Evolutionary conservation across 2,329 filamentous ascomycete species (phyloP), one percentile per base, ranked within the genome.

Genomic region (Exserohilum rostratum): DNA sequence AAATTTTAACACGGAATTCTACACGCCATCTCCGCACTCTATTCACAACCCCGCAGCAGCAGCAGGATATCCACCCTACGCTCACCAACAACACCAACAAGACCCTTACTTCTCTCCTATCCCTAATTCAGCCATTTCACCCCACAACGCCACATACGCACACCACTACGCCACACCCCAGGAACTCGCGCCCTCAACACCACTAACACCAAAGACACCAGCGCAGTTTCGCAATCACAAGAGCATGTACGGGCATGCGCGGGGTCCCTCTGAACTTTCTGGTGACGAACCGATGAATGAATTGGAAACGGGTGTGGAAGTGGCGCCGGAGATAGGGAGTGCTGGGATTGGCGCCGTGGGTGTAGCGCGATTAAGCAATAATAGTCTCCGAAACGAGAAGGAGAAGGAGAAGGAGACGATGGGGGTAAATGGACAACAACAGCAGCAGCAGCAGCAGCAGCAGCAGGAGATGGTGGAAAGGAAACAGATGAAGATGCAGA

Each of bases 111-210:
- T 25, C 7, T 35, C 22, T 1, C 44, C 31, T 34, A 49, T 45
- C 40, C 29, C 11, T 39, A 51, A 37, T n/a, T n/a, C n/a, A n/a
- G n/a, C n/a, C n/a, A 31, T 12, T 12, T 3, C 3, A 53, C 30
- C 10, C 31, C 51, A 9, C 40, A 50, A 7, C 13, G 20, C 15
- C 6, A 34, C 18, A 37, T n/a, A n/a, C n/a, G 7, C 45, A 15
- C 30, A 45, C 11, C 47, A 55, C n/a, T 27, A 35, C 38, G 18
- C 31, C 0, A 20, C 47, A 15, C 59, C 55, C 0, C 62, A 65
- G 13, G 61, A 65, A 48, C 49, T 65, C 6, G 38, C 58, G 6
- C 40, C 46, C 3, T 48, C 50, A 1, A 15, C 31, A 1, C 42
- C 46, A 5, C 17, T 45, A 1, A 25, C 30, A 0, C 25, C 46